Base-by-base conservation (phyloP, 768 basidiomycete species). In the Leccinellum rugosiceps region DNA sequence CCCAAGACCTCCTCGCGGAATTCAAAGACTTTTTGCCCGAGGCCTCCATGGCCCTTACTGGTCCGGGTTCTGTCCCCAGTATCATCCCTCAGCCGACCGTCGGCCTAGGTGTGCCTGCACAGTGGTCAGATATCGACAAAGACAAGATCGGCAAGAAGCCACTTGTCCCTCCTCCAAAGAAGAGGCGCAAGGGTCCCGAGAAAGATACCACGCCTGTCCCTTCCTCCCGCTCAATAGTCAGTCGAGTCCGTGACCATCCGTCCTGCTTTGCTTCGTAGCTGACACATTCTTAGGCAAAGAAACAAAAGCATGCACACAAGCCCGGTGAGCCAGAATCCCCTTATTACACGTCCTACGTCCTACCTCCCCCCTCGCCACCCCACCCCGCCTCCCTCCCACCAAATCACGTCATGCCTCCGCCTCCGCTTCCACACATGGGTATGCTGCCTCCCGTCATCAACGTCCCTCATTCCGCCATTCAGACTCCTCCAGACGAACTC, bases 1-100 rank as follows among this genome's bases (percentile, higher is more conserved):
- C 88, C 1, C 87, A 84, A 3, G 92, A 94, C 61, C 77, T 94
- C 57, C 72, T 93, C 56, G 81, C 80, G 11, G 90, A 92, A 66
- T 93, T 93, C 77, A 88, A 86, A 65, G 86, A 85, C 63, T 93
- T 93, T 63, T 74, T 93, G 6, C 89, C 90, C 6, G 87, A 90
- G 57, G 81, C 78, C 8, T 66, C 73, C n/a, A 77, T 78, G 30
- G 76, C 78, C 4, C 71, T 75, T 19, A 67, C 71, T 11, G 72
- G 75, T n/a, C 70, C 75, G 0, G 74, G 74, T 10, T 74, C 74
- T 26, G 76, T 78, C 25, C 67, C 78, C 7, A 73, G 75, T n/a
- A 80, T 85, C 51, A 68, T 83, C 51, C 80, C 83, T 9, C 82
- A 83, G 59, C 76, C 80, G 49, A 58, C 73, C 11, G 70, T 75